Evolutionary conservation across 1,139 yeast species (phyloP).

Genomic region (Geotrichum histeridarum): DNA sequence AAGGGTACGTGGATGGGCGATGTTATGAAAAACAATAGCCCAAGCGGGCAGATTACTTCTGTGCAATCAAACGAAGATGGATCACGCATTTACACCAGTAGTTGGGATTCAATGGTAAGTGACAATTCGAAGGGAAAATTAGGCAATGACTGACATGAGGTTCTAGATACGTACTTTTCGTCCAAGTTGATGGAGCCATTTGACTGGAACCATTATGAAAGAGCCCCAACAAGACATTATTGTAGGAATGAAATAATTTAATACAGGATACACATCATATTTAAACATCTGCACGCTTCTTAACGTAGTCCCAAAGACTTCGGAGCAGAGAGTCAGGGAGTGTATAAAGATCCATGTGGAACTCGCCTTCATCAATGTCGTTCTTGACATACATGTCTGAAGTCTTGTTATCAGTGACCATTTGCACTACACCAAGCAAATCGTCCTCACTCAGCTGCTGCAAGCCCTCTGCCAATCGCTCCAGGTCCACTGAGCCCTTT

Average conservation of each 20-base stretch:
- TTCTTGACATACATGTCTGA: slow-evolving; percentile 94
- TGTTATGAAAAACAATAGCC: slow-evolving; percentile 9
- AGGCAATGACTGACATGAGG: neutral
- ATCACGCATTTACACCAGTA: slow-evolving; percentile 36
- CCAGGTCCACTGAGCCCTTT: slow-evolving; percentile 61
- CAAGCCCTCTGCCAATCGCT: slow-evolving; percentile 82
- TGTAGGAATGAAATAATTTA: neutral
- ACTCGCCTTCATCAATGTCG: slow-evolving; percentile 95
- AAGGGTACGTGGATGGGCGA: slow-evolving; percentile 61
- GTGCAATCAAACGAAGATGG: slow-evolving; percentile 74
- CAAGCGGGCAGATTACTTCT: slow-evolving; percentile 52
- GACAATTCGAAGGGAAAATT: neutral
- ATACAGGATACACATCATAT: neutral
- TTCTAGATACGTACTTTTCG: neutral
- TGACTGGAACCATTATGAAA: neutral
- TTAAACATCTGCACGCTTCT: slow-evolving; percentile 42
- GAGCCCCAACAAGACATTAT: neutral
- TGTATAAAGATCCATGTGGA: slow-evolving; percentile 91
- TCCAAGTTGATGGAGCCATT: neutral
- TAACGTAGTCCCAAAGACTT: slow-evolving; percentile 92
- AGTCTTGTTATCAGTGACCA: slow-evolving; percentile 95
- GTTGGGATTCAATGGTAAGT: slow-evolving; percentile 36
- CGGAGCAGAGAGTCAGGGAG: slow-evolving; percentile 87
- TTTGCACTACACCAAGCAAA: slow-evolving; percentile 87
- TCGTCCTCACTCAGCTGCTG: slow-evolving; percentile 90